Conservation (phyloP, 768 basidiomycete genomes). For the Omphalotus guepiniiformis region DNA sequence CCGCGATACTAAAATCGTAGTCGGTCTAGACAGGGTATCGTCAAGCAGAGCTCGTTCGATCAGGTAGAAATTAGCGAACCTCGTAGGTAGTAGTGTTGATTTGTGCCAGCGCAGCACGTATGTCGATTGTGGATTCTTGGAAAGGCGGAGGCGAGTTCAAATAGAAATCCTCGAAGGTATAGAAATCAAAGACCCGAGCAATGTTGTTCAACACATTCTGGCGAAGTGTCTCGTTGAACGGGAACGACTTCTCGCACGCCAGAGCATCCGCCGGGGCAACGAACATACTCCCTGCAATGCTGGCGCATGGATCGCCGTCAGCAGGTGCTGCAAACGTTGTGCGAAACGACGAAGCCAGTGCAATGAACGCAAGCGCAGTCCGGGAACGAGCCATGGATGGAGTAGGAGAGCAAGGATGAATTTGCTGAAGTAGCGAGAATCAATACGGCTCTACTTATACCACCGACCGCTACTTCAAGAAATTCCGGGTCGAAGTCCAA, state of each 20-base stretch:
- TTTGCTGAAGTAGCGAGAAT: too few species aligned
- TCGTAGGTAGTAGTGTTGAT: conserved; percentile 45
- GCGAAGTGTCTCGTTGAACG: conserved; percentile 52
- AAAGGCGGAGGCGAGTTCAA: conserved; percentile 48
- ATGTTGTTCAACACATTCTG: conserved; percentile 47
- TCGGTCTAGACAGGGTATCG: conserved; percentile 41
- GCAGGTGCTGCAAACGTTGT: conserved; percentile 5
- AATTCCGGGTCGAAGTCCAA: too few species aligned
- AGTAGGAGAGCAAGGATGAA: too few species aligned
- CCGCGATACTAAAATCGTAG: conserved; percentile 57
- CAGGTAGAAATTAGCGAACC: conserved; percentile 23
- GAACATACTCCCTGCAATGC: conserved; percentile 34
- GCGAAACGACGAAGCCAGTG: too few species aligned
- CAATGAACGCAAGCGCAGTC: too few species aligned
- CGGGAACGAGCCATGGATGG: too few species aligned
- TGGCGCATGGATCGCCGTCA: conserved; percentile 10
- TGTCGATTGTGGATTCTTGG: conserved; percentile 52
- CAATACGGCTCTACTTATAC: too few species aligned
- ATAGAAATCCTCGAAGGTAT: conserved; percentile 50
- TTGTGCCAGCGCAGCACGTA: conserved; percentile 42
- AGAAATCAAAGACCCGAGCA: conserved; percentile 48
- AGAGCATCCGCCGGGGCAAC: conserved; percentile 50
- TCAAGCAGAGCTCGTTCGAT: neutral
- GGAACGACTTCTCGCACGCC: conserved; percentile 54
- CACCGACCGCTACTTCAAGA: too few species aligned